Base-by-base conservation (phyloP, 1,139 yeast genomes). In the Geotrichum aggregatum region DNA sequence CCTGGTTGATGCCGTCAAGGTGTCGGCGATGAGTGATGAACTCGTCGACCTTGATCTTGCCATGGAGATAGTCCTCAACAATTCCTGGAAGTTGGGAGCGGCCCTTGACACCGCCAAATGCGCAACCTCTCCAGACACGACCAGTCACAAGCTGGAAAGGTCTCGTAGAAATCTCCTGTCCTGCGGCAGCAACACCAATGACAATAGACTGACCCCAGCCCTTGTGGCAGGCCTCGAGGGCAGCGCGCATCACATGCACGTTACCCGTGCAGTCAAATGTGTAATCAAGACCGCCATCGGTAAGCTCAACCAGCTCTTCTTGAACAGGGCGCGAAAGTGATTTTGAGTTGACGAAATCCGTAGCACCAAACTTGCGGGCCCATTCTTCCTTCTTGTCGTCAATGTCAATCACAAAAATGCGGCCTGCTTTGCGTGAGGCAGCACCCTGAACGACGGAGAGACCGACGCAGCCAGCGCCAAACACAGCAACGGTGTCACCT, bases 91-190 rank as follows among this genome's bases (percentile, higher is more conserved):
- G 80, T 76, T 92, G 96, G 46, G 96, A 69, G 76, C 98, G 85
- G 67, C 98, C 98, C 76, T 92, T 92, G 69, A 92, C 91, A 69
- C 98, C 98, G 66, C 98, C 98, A 63, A 88, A 92, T 14, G 98
- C 98, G 66, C 96, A 88, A 63, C 98, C 98, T 71, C 82, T 87
- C 97, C 98, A 92, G 50, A 87, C 95, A 74, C 98, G 84, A 64
- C 98, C 98, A 44, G 98, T 92, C 61, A 94, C 98, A 71, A 92
- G 81, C 76, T 92, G 98, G 88, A 92, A 92, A 57, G 98, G 98
- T 74, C 98, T 83, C 52, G 98, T 92, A 51, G 95, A 74, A 61
- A 94, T 91, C 73, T 92, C 98, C 72, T 89, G 79, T 63, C 98
- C 98, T 47, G 97, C 96, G 62, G 96, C 96, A 45, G 98, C 98